Conservation (phyloP, 2,329 filamentous ascomycete species). For the Aschersonia sp. region DNA sequence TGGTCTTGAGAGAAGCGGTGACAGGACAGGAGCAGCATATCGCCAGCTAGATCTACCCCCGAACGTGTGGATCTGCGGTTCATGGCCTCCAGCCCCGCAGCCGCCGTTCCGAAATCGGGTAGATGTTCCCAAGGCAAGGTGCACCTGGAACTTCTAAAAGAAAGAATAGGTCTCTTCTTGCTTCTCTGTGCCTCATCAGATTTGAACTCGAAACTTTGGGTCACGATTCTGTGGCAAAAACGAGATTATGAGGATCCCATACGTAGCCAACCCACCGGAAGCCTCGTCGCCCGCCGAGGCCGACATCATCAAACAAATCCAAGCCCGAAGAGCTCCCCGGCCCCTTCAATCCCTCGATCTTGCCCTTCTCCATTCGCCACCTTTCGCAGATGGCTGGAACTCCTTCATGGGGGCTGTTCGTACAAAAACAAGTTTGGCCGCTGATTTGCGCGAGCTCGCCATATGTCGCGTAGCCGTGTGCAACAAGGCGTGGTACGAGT, state of each 20-base stretch:
- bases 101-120: no score
- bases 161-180: no score
- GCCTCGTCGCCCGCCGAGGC: conserved; percentile 29
- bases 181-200: neutral
- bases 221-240: neutral
- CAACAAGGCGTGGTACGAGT: conserved; percentile 77
- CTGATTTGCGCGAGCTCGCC: conserved; percentile 56
- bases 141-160: no score
- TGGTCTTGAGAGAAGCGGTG: no score
- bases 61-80: no score
- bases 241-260: conserved; percentile 49
- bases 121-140: no score
- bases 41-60: no score
- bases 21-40: no score
- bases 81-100: no score
- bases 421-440: conserved; percentile 33
- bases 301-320: conserved; percentile 48
- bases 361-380: conserved; percentile 57
- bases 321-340: conserved; percentile 50
- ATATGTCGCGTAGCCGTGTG: conserved; percentile 70
- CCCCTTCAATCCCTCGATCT: conserved; percentile 64
- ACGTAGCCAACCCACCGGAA: conserved; percentile 39
- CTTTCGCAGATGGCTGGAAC: conserved; percentile 66
- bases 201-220: neutral
- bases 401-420: conserved; percentile 50